Conservation (phyloP, 768 basidiomycete species). For the Psilocybe sp. region DNA sequence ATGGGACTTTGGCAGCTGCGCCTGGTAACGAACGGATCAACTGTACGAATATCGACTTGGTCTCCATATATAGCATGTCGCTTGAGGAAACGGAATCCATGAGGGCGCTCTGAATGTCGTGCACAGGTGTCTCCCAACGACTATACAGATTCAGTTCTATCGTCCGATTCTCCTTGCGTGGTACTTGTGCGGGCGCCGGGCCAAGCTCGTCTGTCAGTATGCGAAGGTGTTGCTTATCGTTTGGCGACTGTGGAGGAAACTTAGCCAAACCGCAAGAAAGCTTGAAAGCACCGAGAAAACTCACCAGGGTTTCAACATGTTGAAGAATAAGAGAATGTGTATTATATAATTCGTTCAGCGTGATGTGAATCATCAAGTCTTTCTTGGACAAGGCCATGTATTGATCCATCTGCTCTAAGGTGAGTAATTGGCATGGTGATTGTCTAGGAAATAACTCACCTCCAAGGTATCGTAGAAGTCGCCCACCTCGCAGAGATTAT, state of each 20-base stretch:
- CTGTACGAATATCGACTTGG: slow-evolving; percentile 98
- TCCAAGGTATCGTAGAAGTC: slow-evolving; percentile 99
- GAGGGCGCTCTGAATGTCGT: slow-evolving; percentile 93
- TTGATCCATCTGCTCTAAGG: slow-evolving; percentile 86
- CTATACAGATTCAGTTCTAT: slow-evolving; percentile 91
- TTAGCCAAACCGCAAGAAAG: slow-evolving; percentile 2
- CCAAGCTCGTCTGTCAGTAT: slow-evolving; percentile 97
- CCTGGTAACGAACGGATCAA: slow-evolving; percentile 93
- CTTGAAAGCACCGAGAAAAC: slow-evolving; percentile 22
- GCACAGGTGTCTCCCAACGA: slow-evolving; percentile 99
- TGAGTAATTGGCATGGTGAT: background rate
- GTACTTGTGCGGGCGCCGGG: slow-evolving; percentile 89
- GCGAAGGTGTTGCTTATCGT: slow-evolving; percentile 96
- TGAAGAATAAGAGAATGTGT: slow-evolving; percentile 94
- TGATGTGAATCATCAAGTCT: slow-evolving; percentile 97
- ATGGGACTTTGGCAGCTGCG: slow-evolving; percentile 79
- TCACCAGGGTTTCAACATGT: slow-evolving; percentile 90
- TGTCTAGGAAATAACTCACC: slow-evolving; percentile 41
- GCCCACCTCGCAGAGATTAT: slow-evolving; percentile 95
- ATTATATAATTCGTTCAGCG: slow-evolving; percentile 98
- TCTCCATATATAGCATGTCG: slow-evolving; percentile 99
- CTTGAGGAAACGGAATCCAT: slow-evolving; percentile 97
- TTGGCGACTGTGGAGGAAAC: slow-evolving; percentile 69
- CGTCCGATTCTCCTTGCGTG: slow-evolving; percentile 95
- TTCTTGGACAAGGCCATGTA: slow-evolving; percentile 99